These are phyloP conservation scores for Diaporthe citrichinensis DNA, from an alignment of 2,329 filamentous ascomycete species.

Conservation along the genomic window DNA sequence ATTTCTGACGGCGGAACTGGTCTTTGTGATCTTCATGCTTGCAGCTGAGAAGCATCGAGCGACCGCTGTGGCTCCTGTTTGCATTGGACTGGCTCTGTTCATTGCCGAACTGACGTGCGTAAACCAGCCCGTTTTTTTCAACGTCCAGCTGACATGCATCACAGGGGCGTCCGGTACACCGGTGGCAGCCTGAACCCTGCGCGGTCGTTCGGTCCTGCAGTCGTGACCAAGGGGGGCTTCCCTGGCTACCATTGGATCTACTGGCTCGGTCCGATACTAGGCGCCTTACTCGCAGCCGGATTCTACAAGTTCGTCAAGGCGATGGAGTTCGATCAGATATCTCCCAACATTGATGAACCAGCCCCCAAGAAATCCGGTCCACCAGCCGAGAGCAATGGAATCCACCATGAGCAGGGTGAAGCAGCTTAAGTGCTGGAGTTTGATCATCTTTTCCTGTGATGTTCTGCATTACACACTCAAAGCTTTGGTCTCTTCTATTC, in stretches of 20 bases:
- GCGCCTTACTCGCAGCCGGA: constrained; percentile 61
- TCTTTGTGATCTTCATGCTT: constrained; percentile 77
- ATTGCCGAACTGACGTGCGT: constrained; percentile 62
- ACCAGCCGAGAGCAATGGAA: neutral
- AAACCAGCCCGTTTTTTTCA: no score
- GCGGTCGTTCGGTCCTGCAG: constrained; percentile 64
- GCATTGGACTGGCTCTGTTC: constrained; percentile 80
- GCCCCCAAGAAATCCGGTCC: constrained; percentile 18
- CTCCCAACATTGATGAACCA: constrained; percentile 37
- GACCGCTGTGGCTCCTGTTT: constrained; percentile 79
- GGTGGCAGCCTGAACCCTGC: constrained; percentile 66
- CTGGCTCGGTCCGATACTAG: constrained; percentile 67
- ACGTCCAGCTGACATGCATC: neutral
- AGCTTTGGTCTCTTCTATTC: neutral
- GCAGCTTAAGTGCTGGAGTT: neutral
- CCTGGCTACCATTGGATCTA: constrained; percentile 67
- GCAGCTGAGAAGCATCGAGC: constrained; percentile 81
- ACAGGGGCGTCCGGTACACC: constrained; percentile 59
- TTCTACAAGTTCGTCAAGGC: constrained; percentile 66
- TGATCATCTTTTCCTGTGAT: neutral
- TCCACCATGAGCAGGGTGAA: constrained; percentile 25
- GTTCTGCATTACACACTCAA: neutral
- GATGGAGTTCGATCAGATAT: constrained; percentile 65
- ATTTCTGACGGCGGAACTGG: constrained; percentile 74
- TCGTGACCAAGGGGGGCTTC: constrained; percentile 56